These are phyloP conservation scores for Talaromyces piceae DNA, from an alignment of 2,329 filamentous ascomycete species.

Conservation along the genomic window DNA sequence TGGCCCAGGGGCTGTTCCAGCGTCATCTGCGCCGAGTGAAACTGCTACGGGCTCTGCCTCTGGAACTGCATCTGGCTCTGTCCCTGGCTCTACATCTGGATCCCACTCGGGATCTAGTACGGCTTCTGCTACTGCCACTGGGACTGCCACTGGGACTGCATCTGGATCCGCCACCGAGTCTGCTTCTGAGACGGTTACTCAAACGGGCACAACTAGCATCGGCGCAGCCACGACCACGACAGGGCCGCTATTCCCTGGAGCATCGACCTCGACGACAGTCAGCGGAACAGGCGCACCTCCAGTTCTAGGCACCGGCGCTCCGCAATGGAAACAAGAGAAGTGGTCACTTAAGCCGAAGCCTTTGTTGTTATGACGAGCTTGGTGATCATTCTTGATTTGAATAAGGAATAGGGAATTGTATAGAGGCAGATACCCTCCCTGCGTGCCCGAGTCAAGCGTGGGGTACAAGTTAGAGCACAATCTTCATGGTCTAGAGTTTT, in stretches of 20 bases:
- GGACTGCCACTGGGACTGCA: slow-evolving; percentile 1
- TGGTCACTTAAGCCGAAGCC: slow-evolving; percentile 7
- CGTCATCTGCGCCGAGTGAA: not conserved
- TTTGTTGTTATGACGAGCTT: not conserved
- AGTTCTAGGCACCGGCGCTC: not conserved
- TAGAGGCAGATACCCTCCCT: too few species aligned
- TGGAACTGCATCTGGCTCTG: not conserved
- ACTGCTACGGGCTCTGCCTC: not conserved
- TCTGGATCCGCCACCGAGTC: slow-evolving; percentile 2
- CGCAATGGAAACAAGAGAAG: not conserved
- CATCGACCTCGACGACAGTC: not conserved
- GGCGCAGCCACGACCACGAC: not conserved
- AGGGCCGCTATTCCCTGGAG: not conserved
- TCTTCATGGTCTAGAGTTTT: too few species aligned
- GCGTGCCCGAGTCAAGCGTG: too few species aligned
- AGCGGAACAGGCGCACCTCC: not conserved
- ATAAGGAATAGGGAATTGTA: too few species aligned
- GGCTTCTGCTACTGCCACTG: not conserved
- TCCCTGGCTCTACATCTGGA: slow-evolving; percentile 1
- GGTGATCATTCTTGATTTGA: not conserved
- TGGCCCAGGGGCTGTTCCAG: not conserved
- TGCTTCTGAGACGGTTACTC: slow-evolving; percentile 3
- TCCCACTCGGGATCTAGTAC: slow-evolving; percentile 2
- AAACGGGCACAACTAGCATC: not conserved
- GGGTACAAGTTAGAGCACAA: too few species aligned